phyloP scores from a whole-genome alignment of 768 basidiomycete genomes.

The Nidula microcarpa region DNA sequence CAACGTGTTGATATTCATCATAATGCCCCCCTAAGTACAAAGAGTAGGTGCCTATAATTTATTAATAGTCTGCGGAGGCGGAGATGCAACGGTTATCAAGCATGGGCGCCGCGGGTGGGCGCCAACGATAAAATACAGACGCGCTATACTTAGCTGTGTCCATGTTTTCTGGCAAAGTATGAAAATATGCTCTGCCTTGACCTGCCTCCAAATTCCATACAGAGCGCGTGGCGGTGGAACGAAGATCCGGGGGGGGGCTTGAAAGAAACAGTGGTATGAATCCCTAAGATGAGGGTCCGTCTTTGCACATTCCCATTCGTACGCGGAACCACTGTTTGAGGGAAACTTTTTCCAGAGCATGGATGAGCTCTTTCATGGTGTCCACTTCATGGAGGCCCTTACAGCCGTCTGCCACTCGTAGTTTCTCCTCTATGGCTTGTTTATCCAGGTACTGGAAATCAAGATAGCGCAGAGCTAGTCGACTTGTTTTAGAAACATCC shows the following conservation, averaged over 20 bases:
- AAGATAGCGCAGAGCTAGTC: constrained; percentile 35
- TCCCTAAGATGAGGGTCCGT: not conserved
- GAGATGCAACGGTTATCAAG: no score
- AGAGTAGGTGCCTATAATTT: no score
- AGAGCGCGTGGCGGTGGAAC: no score
- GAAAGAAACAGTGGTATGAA: not conserved
- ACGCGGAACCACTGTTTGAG: constrained; percentile 34
- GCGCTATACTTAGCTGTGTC: no score
- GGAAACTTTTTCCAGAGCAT: constrained; percentile 23
- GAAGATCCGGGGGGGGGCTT: not conserved
- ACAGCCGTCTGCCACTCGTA: constrained; percentile 18
- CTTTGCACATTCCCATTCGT: constrained; percentile 32
- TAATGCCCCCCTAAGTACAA: no score
- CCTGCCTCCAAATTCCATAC: no score
- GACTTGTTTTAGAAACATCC: not conserved
- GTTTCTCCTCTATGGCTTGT: constrained; percentile 7
- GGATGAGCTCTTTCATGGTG: constrained; percentile 29
- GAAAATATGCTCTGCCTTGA: no score
- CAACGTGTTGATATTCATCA: no score
- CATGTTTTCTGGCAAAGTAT: no score
- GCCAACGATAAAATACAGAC: no score
- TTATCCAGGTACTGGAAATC: constrained; percentile 40
- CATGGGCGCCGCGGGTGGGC: no score
- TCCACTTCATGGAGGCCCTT: constrained; percentile 31
- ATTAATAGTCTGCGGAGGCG: no score